Base-by-base conservation (phyloP, 768 basidiomycete genomes). In the Kwoniella botswanensis region DNA sequence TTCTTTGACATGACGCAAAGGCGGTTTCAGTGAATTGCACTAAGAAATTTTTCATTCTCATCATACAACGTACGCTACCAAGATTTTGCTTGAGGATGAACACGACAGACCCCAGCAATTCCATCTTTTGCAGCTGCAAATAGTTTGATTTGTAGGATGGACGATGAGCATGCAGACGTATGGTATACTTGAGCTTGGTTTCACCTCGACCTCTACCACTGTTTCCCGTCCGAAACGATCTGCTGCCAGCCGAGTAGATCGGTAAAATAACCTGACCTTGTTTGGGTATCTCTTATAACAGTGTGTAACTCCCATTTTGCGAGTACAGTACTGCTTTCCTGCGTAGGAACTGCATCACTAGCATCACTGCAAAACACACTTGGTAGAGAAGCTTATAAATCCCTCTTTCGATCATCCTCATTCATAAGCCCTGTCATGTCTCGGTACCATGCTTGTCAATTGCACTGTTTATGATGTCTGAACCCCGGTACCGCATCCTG, bases 401-500 rank as follows among this genome's bases (percentile, higher is more conserved):
- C 21, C 54, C 54, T n/a, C 17, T n/a, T 21, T 12, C 11, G n/a
- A 24, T 55, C 18, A 18, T n/a, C 11, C n/a, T 35, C 35, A 61
- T 55, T n/a, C 54, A 13, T 22, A 18, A 7, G 54, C 11, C n/a
- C 21, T 24, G 29, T 35, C 59, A 21, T 61, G 59, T 61, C 59
- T 61, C 59, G 59, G 59, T 61, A 61, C 54, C 21, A 24, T n/a
- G 3, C 29, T 29, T 26, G 26, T 26, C 26, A 26, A 26, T 26
- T 26, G 26, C 26, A 26, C 26, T 26, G 26, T 26, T 26, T 26
- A 26, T 26, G 26, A 26, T 26, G 26, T 26, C 26, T 26, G 26
- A 26, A 4, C 59, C 59, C 59, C 59, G 41, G 59, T 61, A 61
- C 59, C 59, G 59, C 43, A 42, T 61, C 21, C n/a, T 61, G 59